A percentile compares a stretch with the other conserved stretches of the same genome.
These are phyloP conservation scores for Staphylotrichum longicolle DNA, from an alignment of 495 filamentous ascomycete species.

Conservation along the genomic window DNA sequence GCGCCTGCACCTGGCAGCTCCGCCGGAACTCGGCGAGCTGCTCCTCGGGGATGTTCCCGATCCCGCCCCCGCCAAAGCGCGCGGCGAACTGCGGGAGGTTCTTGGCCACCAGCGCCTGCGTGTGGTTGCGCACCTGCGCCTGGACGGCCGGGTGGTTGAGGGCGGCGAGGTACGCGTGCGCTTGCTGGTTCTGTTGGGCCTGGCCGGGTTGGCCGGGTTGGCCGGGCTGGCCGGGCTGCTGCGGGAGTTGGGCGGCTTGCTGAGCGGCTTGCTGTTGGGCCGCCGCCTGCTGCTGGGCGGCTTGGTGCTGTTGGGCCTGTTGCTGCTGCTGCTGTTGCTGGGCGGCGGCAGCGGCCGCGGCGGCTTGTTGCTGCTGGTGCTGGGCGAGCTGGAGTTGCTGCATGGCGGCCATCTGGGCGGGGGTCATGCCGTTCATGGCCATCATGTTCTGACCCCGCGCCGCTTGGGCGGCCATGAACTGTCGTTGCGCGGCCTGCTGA, in stretches of 20 bases:
- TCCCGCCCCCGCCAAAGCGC: conserved; percentile 37
- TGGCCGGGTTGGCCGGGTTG: conserved; percentile 30
- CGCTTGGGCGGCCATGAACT: conserved; percentile 28
- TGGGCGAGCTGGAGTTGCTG: conserved; percentile 40
- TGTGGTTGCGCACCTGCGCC: conserved; percentile 31
- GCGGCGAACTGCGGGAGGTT: conserved; percentile 45
- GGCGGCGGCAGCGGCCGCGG: conserved; percentile 39
- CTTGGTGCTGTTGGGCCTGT: conserved; percentile 36
- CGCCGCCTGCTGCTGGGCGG: conserved; percentile 34
- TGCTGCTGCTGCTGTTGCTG: conserved; percentile 33
- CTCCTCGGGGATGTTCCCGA: conserved; percentile 31
- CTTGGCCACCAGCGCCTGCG: conserved; percentile 46
- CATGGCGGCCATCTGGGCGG: conserved; percentile 40
- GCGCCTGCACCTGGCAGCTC: conserved; percentile 27
- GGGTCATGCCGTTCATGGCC: conserved; percentile 36
- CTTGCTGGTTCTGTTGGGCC: conserved; percentile 29
- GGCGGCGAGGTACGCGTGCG: background rate
- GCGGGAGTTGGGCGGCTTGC: conserved; percentile 36
- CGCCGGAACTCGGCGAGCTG: conserved; percentile 34
- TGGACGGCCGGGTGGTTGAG: conserved; percentile 19
- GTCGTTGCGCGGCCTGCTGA: conserved; percentile 42
- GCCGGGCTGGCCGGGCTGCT: conserved; percentile 41
- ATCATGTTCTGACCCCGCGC: conserved; percentile 37
- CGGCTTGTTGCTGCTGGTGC: conserved; percentile 33
- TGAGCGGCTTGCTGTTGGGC: conserved; percentile 33